Evolutionary conservation across 1,284 basidiomycete genomes (phyloP), one percentile per base, ranked within the genome.

Genomic region (Cutaneotrichosporon sp.): DNA sequence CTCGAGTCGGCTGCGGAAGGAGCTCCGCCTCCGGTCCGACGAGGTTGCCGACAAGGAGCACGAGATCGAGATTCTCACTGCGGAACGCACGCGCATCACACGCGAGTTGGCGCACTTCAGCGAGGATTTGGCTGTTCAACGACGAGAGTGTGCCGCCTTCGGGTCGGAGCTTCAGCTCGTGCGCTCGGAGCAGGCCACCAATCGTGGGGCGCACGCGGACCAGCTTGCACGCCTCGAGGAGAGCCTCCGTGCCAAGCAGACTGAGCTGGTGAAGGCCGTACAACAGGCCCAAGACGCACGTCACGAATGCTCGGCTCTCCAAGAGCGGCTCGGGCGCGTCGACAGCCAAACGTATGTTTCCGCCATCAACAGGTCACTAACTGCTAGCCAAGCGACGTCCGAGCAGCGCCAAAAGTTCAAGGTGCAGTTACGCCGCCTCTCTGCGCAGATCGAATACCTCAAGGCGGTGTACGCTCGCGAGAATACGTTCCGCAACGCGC

Each of bases 401-500:
- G 67, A 69, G 33, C 69, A 75, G 58, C 69, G 71, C 56, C 38
- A 67, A 22, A 58, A 62, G 49, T 74, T 72, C 70, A 73, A 77
- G 65, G 54, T 62, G 27, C 72, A 77, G 64, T 64, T 66, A 2
- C 62, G 68, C 33, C 70, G 73, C 20, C 65, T 79, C 5, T 72
- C 74, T 0, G 65, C 67, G 27, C 74, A 97, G 75, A 94, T 97
- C 66, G 85, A 85, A 53, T 97, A 97, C 79, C 84, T 98, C 66
- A 95, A 98, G 77, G 89, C 90, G 52, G 92, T 92, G 74, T 95
- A 89, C 78, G 89, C 86, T 1, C 84, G 95, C 34, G 95, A 99
- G 80, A 86, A 87, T 24, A 83, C 85, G 1, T 86, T 95, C 80
- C 85, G 95, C n/a, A 84, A 83, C 59, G 88, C 89, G 68, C 81